A percentile compares a stretch with the other conserved stretches of the same genome.
phyloP scores from a whole-genome alignment of 2,329 filamentous ascomycete genomes.

The Fusarium odoratissimum region DNA sequence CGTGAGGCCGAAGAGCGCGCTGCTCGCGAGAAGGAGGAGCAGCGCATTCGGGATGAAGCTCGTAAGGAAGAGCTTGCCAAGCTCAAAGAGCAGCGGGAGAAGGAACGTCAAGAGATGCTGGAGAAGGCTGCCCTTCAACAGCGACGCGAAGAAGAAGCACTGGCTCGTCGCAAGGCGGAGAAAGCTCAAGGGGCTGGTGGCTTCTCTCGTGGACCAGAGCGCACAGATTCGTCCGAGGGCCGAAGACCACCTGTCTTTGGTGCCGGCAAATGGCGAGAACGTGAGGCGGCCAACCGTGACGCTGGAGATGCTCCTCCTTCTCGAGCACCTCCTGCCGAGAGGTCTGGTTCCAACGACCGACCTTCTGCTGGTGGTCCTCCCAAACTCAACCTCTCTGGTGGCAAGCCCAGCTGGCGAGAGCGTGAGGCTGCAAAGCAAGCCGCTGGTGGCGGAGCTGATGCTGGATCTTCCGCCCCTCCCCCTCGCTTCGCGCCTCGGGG shows the following conservation, averaged over 20 bases:
- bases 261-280: conserved; percentile 58
- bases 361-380: conserved; percentile 63
- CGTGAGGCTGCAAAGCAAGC: conserved; percentile 68
- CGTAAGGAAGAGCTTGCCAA: conserved; percentile 76
- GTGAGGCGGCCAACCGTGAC: conserved; percentile 48
- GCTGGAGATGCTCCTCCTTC: conserved; percentile 47
- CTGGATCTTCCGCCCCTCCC: conserved; percentile 49
- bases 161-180: conserved; percentile 77
- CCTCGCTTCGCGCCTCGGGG: conserved; percentile 54
- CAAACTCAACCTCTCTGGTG: conserved; percentile 66
- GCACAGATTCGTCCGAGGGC: conserved; percentile 46
- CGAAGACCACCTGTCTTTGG: conserved; percentile 51
- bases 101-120: conserved; percentile 74
- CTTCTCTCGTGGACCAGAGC: conserved; percentile 48
- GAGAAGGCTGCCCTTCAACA: conserved; percentile 77
- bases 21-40: conserved; percentile 86
- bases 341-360: conserved; percentile 61
- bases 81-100: conserved; percentile 73
- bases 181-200: conserved; percentile 60
- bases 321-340: conserved; percentile 52
- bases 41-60: conserved; percentile 81
- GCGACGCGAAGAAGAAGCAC: conserved; percentile 88
- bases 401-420: conserved; percentile 78
- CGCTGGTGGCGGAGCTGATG: conserved; percentile 54
- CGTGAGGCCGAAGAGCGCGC: conserved; percentile 88